Evolutionary conservation across 2,329 filamentous ascomycete genomes (phyloP), one percentile per base, ranked within the genome.

Genomic region (Cordyceps farinosa): DNA sequence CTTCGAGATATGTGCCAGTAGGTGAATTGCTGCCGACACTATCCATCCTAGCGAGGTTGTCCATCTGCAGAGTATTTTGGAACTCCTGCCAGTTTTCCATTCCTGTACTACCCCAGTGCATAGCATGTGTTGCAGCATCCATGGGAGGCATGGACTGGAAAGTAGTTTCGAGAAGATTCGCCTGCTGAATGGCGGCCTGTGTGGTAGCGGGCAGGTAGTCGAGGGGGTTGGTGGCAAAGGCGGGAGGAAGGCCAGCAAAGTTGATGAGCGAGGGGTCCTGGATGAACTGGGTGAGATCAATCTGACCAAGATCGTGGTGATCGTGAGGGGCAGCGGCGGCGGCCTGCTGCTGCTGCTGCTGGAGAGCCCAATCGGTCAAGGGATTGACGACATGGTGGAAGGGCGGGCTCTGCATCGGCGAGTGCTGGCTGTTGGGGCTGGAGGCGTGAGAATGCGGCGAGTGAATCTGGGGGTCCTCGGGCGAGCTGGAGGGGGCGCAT

Each of bases 21-120:
- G 78, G 78, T 11, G 78, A 80, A 63, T 77, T 78, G 71, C 78
- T 80, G 58, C 78, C 78, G 44, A 79, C 77, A 56, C 76, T 79
- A 30, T 74, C 75, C 40, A 79, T 68, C 38, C 75, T 74, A 36
- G 71, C 68, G 34, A 81, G 65, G 9, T 74, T 74, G 71, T 84
- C 78, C 76, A 89, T 83, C 68, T 90, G 79, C 63, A 80, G 66
- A 38, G 72, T 76, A 64, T 85, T 82, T 69, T 90, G 87, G 70
- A 96, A 90, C 71, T 96, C 92, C 66, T 91, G 87, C 87, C 89
- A 92, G 68, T 90, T 88, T 56, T 88, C 86, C 78, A 90, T 87
- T 67, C 87, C 84, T 66, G 83, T 75, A 55, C 74, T 75, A 36
- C 77, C 85, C 88, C 80, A 91, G 73, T 80, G 86, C 77, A 82